Evolutionary conservation across 1,139 yeast genomes (phyloP).

Genomic region (Fermentozyma sake): DNA sequence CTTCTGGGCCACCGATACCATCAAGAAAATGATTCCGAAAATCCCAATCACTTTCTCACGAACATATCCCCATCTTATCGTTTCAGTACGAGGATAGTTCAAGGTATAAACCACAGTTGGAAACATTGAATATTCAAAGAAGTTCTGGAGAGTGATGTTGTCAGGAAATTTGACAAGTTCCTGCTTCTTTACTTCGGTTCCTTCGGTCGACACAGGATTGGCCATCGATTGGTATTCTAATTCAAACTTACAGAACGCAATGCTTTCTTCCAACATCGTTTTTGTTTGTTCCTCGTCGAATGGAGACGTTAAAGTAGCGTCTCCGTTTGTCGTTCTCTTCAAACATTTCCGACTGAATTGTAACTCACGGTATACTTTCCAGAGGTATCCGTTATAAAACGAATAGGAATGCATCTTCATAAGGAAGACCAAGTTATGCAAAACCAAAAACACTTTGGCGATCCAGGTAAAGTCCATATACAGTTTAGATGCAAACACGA

Average conservation of each 20-base stretch:
- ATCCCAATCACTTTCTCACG: slow-evolving; percentile 70
- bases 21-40: slow-evolving; percentile 79
- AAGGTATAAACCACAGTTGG: slow-evolving; percentile 86
- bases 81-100: slow-evolving; percentile 71
- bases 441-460: slow-evolving; percentile 72
- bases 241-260: slow-evolving; percentile 63
- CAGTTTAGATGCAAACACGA: slow-evolving; percentile 47
- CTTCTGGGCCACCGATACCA: slow-evolving; percentile 79
- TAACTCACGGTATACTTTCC: slow-evolving; percentile 61
- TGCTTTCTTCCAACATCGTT: slow-evolving; percentile 38
- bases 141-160: slow-evolving; percentile 64
- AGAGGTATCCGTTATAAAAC: slow-evolving; percentile 82
- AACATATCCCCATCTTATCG: slow-evolving; percentile 68
- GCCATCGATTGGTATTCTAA: slow-evolving; percentile 44
- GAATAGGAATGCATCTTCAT: slow-evolving; percentile 95
- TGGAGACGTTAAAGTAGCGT: slow-evolving; percentile 6
- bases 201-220: slow-evolving; percentile 10
- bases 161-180: slow-evolving; percentile 49
- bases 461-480: slow-evolving; percentile 69
- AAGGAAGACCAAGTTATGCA: slow-evolving; percentile 79
- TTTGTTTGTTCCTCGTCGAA: slow-evolving; percentile 22
- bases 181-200: slow-evolving; percentile 11
- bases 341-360: slow-evolving; percentile 37
- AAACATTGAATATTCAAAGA: slow-evolving; percentile 75
- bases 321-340: slow-evolving; percentile 15